A percentile compares a stretch with the other conserved stretches of the same genome.
Evolutionary conservation across 768 basidiomycete genomes (phyloP).

Genomic region (Lepiota venenata): DNA sequence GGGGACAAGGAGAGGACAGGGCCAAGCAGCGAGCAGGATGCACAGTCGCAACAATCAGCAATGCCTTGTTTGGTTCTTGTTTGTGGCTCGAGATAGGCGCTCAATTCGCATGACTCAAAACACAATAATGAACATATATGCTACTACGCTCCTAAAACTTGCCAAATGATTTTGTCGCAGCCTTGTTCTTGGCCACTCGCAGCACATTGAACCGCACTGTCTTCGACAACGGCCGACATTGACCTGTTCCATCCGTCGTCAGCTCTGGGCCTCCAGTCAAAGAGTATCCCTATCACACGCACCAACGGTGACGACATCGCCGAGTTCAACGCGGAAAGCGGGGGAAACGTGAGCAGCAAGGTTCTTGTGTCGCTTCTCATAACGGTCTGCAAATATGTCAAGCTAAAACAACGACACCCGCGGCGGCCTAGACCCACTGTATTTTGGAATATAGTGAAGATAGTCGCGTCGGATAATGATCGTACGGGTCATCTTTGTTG

Average conservation of each 20-base stretch:
- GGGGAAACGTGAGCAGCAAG: slow-evolving; percentile 95
- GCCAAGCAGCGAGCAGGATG: slow-evolving; percentile 13
- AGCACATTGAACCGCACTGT: slow-evolving; percentile 99
- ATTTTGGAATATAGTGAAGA: slow-evolving; percentile 97
- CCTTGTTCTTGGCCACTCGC: slow-evolving; percentile 93
- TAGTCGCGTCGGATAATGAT: slow-evolving; percentile 95
- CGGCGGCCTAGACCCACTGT: slow-evolving; percentile 58
- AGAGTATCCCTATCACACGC: slow-evolving; percentile 28
- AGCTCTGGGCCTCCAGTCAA: slow-evolving; percentile 1
- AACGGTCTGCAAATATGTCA: slow-evolving; percentile 65
- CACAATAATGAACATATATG: slow-evolving; percentile 21
- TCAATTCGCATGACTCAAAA: slow-evolving; percentile 8
- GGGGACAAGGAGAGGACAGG: slow-evolving; percentile 13
- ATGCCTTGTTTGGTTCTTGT: slow-evolving; percentile 32
- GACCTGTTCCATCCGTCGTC: slow-evolving; percentile 49
- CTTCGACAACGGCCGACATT: slow-evolving; percentile 99
- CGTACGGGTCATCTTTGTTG: slow-evolving; percentile 99
- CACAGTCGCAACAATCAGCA: slow-evolving; percentile 17
- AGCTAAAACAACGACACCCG: slow-evolving; percentile 3
- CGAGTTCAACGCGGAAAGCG: slow-evolving; percentile 96
- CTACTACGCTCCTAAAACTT: slow-evolving; percentile 66
- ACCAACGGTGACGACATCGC: slow-evolving; percentile 96
- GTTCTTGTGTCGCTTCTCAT: slow-evolving; percentile 99
- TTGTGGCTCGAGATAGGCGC: slow-evolving; percentile 19
- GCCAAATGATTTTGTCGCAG: slow-evolving; percentile 84